Evolutionary conservation across 78 protist species (phyloP), one percentile per base, ranked within the genome.

Genomic region (Dictyostelium capitatum): DNA sequence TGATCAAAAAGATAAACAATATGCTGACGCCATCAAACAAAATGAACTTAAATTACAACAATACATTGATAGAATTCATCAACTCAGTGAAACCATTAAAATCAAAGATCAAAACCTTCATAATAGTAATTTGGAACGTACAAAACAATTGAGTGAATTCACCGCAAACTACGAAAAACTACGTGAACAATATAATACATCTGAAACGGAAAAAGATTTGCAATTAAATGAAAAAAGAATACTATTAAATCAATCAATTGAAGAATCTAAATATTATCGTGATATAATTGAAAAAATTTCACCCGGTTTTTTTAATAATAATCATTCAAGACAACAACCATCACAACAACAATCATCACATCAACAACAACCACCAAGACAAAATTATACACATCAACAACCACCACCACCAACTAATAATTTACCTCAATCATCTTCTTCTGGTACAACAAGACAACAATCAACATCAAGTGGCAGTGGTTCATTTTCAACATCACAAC

Each of bases 301-400:
- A 28, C 75, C 75, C 4, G 75, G 75, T 67, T 67, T 62, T 32
- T 62, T 67, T 67, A 67, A 67, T 28, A 67, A 32, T 15, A 67
- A 17, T 67, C 8, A 32, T 32, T 30, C 23, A 67, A 32, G 37
- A 14, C 70, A 62, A 67, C 47, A 62, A 62, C 72, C 46, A 19
- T 19, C n/a, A 53, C 2, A 17, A 53, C 0, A 17, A 57, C 6
- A 25, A 54, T 54, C 62, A 17, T 54, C 62, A 17, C 19, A 8
- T 3, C 1, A 11, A 65, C 10, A 12, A 67, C 14, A 32, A 10
- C 70, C 70, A 25, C 28, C 70, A 4, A 62, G 70, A 62, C 70
- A 62, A 67, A 7, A 8, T n/a, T 37, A 37, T 37, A n/a, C 69
- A 0, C 69, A 59, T n/a, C 37, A 28, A 62, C 46, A 23, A 25